Conservation (phyloP, 2,329 filamentous ascomycete genomes). For the Calonectria multiphialidica region DNA sequence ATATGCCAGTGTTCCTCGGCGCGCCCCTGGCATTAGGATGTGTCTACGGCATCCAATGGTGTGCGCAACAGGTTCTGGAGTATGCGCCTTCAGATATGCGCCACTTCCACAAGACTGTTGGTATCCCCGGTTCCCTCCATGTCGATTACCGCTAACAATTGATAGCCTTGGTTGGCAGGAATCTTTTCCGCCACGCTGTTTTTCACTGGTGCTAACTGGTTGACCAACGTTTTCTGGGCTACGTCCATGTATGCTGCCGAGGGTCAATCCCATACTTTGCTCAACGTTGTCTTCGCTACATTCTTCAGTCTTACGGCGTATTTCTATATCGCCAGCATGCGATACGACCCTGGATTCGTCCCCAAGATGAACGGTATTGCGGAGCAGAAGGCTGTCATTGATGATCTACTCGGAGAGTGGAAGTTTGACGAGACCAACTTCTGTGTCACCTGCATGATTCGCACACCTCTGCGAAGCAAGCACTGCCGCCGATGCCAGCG, state of each 20-base stretch:
- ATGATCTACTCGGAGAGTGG: constrained; percentile 85
- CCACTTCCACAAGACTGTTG: constrained; percentile 87
- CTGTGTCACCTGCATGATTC: constrained; percentile 94
- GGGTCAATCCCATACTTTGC: constrained; percentile 68
- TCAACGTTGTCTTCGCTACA: constrained; percentile 80
- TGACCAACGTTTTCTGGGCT: constrained; percentile 68
- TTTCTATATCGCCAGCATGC: constrained; percentile 90
- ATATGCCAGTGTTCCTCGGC: constrained; percentile 79
- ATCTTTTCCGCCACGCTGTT: constrained; percentile 92
- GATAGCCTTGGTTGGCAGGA: constrained; percentile 88
- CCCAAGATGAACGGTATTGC: constrained; percentile 91
- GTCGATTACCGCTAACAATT: constrained; percentile 17
- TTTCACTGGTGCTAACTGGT: constrained; percentile 81
- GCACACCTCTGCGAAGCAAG: constrained; percentile 92
- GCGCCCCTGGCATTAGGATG: constrained; percentile 77
- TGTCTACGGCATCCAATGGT: constrained; percentile 80
- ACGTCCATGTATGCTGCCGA: constrained; percentile 35
- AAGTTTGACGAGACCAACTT: constrained; percentile 96
- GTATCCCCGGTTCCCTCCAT: constrained; percentile 43
- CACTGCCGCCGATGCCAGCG: constrained; percentile 93
- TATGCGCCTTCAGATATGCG: constrained; percentile 92
- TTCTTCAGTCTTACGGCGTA: constrained; percentile 78
- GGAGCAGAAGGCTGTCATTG: constrained; percentile 89
- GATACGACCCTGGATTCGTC: constrained; percentile 90
- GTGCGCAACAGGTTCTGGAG: constrained; percentile 81